A percentile compares a stretch with the other conserved stretches of the same genome.
Evolutionary conservation across 106 monocot species (phyloP).

Genomic region (Apostasia shenzhenica): DNA sequence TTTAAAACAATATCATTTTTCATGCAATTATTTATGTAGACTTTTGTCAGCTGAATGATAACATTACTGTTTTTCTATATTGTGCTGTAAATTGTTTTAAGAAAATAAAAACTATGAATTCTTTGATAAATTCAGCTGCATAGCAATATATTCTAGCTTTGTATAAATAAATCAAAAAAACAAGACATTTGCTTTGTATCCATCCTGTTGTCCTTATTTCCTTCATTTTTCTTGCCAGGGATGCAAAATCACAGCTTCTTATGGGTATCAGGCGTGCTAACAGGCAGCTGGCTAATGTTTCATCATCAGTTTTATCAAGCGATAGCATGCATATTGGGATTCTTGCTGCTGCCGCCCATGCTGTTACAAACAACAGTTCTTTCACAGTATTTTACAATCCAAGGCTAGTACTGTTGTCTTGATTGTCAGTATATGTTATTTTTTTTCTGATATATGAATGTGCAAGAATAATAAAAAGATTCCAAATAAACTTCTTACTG

Average conservation of each 20-base stretch:
- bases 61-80: too few species aligned
- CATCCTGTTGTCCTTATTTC: too few species aligned
- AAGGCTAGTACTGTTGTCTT: constrained; percentile 26
- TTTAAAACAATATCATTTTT: too few species aligned
- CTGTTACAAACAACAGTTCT: constrained; percentile 64
- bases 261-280: constrained; percentile 66
- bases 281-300: constrained; percentile 54
- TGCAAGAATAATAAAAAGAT: neutral
- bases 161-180: too few species aligned
- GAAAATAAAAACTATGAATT: too few species aligned
- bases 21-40: too few species aligned
- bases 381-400: constrained; percentile 88
- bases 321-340: constrained; percentile 93
- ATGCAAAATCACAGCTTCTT: constrained; percentile 69
- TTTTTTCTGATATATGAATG: neutral
- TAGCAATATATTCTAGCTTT: too few species aligned
- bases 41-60: too few species aligned
- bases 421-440: neutral
- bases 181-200: too few species aligned
- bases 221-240: constrained; percentile 17
- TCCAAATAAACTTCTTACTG: neutral
- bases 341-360: constrained; percentile 85
- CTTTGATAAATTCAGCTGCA: too few species aligned
- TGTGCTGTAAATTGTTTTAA: too few species aligned
- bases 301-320: constrained; percentile 80